Conservation (phyloP, 1,284 basidiomycete species). For the Naganishia sp. region DNA sequence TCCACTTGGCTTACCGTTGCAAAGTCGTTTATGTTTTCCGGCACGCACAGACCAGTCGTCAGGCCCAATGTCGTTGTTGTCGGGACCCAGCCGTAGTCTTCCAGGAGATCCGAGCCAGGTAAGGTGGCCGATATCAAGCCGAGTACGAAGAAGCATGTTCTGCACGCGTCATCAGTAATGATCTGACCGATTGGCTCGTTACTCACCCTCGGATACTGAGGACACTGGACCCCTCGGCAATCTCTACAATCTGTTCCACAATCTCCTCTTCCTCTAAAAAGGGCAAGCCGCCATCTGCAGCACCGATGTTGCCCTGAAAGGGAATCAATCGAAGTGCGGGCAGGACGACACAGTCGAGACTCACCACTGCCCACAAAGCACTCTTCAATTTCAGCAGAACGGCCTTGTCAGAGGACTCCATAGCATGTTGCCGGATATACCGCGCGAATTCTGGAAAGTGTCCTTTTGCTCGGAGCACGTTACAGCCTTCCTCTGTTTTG, state of each 20-base stretch:
- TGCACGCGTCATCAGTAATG: slow-evolving; percentile 46
- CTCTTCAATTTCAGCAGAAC: slow-evolving; percentile 89
- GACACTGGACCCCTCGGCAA: slow-evolving; percentile 83
- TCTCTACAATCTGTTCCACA: slow-evolving; percentile 83
- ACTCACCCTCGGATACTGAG: slow-evolving; percentile 89
- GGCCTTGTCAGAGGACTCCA: slow-evolving; percentile 78
- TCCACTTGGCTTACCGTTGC: slow-evolving; percentile 63
- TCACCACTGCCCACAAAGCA: slow-evolving; percentile 91
- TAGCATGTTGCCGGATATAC: slow-evolving; percentile 81
- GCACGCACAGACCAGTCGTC: slow-evolving; percentile 87
- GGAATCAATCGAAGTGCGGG: not conserved
- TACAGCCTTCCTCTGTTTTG: slow-evolving; percentile 91
- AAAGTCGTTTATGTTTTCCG: slow-evolving; percentile 76
- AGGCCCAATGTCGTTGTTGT: slow-evolving; percentile 82
- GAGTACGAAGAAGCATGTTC: slow-evolving; percentile 94
- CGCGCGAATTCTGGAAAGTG: slow-evolving; percentile 90
- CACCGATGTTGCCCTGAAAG: slow-evolving; percentile 84
- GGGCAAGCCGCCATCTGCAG: slow-evolving; percentile 83
- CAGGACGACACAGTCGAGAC: slow-evolving; percentile 45
- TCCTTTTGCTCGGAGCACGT: slow-evolving; percentile 81
- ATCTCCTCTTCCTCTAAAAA: slow-evolving; percentile 95
- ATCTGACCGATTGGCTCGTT: not conserved
- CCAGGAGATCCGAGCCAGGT: slow-evolving; percentile 76
- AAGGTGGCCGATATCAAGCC: slow-evolving; percentile 75
- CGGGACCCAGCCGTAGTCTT: slow-evolving; percentile 90